These are phyloP conservation scores for Rutstroemia sp. DNA, from an alignment of 2,329 filamentous ascomycete species.

Conservation along the genomic window DNA sequence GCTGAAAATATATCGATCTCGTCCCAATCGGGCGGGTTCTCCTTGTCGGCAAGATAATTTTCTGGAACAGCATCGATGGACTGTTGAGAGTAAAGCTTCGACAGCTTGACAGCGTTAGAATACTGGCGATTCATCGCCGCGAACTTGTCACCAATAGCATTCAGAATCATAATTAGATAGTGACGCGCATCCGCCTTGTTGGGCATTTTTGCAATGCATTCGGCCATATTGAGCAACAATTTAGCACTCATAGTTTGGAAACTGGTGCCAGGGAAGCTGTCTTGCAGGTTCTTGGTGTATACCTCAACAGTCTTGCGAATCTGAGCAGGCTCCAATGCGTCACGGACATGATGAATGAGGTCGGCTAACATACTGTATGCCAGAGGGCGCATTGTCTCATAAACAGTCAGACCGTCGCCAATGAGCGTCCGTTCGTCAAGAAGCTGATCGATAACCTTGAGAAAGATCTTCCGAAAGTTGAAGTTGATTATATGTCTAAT, in stretches of 20 bases:
- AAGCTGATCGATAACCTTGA: conserved; percentile 89
- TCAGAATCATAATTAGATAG: conserved; percentile 93
- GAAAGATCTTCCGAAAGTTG: conserved; percentile 92
- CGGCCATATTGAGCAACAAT: conserved; percentile 92
- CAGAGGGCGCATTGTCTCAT: conserved; percentile 90
- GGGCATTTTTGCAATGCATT: conserved; percentile 89
- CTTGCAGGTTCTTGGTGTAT: conserved; percentile 92
- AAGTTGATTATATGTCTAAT: conserved; percentile 99
- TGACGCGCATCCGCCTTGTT: conserved; percentile 93
- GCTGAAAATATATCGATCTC: conserved; percentile 96
- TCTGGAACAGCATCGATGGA: conserved; percentile 58
- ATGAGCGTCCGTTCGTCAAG: conserved; percentile 91
- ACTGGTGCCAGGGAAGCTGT: conserved; percentile 93
- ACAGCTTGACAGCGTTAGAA: conserved; percentile 88
- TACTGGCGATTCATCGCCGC: conserved; percentile 97
- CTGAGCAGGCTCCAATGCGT: conserved; percentile 79
- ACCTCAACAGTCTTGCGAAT: conserved; percentile 95
- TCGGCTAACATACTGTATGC: conserved; percentile 99
- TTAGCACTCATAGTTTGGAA: conserved; percentile 99
- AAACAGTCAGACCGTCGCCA: conserved; percentile 90
- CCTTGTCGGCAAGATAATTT: conserved; percentile 76
- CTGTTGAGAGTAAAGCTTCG: conserved; percentile 66
- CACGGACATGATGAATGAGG: conserved; percentile 92
- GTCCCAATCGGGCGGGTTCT: conserved; percentile 85
- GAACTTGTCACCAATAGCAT: conserved; percentile 97